Evolutionary conservation across 148 eudicot species (phyloP).

Genomic region (Selenicereus undatus): DNA sequence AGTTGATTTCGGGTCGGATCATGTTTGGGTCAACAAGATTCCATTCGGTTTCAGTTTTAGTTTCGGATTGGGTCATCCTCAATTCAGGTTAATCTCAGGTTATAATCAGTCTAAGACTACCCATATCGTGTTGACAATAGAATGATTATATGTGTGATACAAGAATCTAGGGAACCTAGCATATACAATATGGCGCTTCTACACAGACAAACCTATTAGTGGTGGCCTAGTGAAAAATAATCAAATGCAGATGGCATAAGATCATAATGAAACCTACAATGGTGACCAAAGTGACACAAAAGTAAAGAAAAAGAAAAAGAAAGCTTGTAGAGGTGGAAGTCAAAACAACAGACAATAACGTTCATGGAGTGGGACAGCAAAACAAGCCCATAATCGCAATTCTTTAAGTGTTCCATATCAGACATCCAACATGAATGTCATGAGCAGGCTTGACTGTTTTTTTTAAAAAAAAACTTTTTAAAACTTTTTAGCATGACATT

Average conservation of each 20-base stretch:
- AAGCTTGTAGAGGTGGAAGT: background rate
- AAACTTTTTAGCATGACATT: background rate
- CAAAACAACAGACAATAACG: background rate
- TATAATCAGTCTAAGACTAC: too few relatives aligned
- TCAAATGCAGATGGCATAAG: background rate
- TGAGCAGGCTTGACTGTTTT: background rate
- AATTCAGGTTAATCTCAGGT: too few relatives aligned
- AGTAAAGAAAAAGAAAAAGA: background rate
- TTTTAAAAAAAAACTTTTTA: too few relatives aligned
- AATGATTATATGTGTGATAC: too few relatives aligned
- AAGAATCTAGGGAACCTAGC: too few relatives aligned
- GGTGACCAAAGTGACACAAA: background rate
- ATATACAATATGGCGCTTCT: too few relatives aligned
- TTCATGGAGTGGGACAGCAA: background rate
- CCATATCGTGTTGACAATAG: too few relatives aligned
- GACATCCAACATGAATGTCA: background rate
- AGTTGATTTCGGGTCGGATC: too few relatives aligned
- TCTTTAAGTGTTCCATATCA: background rate
- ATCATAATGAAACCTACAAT: background rate
- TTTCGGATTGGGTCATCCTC: background rate
- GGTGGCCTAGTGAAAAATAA: background rate
- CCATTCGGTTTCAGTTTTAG: background rate
- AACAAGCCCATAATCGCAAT: background rate
- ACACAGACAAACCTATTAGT: too few relatives aligned
- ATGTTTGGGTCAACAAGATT: too few relatives aligned